Percentiles rank a stretch among this genome's conserved stretches.
phyloP scores from a whole-genome alignment of 768 basidiomycete species.

The Suillus variegatus region DNA sequence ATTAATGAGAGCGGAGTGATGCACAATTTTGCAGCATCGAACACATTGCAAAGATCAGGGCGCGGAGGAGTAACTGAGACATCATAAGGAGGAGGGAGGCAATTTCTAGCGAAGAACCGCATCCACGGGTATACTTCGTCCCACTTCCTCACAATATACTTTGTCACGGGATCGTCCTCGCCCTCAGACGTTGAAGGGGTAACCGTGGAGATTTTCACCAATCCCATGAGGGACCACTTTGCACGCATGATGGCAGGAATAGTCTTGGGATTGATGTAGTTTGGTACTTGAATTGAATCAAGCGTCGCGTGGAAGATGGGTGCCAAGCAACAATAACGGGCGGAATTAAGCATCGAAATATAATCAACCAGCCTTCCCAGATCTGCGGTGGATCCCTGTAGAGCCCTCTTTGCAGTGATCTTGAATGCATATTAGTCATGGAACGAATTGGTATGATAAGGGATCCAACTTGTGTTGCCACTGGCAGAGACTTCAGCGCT shows the following conservation, averaged over 20 bases:
- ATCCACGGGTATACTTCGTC: neutral
- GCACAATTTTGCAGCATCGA: neutral
- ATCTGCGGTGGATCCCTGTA: neutral
- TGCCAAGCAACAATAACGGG: neutral
- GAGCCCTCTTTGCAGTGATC: neutral
- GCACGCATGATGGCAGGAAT: neutral
- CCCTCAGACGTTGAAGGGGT: too few species aligned
- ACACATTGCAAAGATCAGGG: neutral
- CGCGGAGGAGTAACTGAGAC: neutral
- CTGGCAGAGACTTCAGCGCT: neutral
- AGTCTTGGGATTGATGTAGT: neutral
- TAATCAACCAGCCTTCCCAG: neutral
- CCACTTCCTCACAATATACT: neutral
- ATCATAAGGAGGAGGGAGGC: constrained; percentile 1
- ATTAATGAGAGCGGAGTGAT: neutral
- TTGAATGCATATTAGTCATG: neutral
- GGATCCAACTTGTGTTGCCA: neutral
- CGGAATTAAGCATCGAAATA: neutral
- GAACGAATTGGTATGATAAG: neutral
- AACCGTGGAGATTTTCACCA: neutral
- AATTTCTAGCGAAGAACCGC: neutral
- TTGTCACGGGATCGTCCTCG: neutral
- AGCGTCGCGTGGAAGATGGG: neutral
- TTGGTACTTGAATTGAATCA: neutral
- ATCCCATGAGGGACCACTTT: neutral